Evolutionary conservation across 2,329 filamentous ascomycete species (phyloP).

Genomic region (Cryphonectria japonica): DNA sequence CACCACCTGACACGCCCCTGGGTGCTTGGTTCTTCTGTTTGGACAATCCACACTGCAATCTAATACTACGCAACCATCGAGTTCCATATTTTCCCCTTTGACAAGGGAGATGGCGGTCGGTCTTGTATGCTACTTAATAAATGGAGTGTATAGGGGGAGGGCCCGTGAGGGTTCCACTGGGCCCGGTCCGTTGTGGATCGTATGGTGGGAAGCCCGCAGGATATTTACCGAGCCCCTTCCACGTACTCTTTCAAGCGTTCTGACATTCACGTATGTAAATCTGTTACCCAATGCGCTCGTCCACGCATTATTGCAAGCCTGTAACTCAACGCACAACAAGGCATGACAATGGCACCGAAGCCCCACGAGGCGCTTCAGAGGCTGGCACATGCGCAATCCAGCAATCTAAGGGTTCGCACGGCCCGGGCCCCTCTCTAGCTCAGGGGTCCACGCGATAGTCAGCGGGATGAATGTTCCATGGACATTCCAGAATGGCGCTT

Average conservation of each 20-base stretch:
- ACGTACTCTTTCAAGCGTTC: neutral
- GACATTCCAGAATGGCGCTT: neutral
- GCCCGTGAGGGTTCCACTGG: neutral
- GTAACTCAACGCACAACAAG: neutral
- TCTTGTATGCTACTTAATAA: neutral
- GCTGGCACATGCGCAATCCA: neutral
- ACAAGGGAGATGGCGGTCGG: slow-evolving; percentile 5
- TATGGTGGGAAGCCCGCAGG: neutral
- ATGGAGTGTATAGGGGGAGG: neutral
- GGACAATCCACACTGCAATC: neutral
- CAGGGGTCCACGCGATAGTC: neutral
- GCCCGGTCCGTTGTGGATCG: slow-evolving; percentile 1
- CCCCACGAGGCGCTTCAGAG: neutral
- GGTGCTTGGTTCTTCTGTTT: neutral
- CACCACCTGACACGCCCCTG: neutral
- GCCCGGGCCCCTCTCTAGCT: neutral
- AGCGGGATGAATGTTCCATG: neutral
- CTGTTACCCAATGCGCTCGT: neutral
- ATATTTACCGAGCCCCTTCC: slow-evolving; percentile 4
- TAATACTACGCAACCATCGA: neutral
- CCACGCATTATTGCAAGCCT: neutral
- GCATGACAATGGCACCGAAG: neutral
- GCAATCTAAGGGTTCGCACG: neutral
- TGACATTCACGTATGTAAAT: neutral
- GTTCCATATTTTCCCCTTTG: slow-evolving; percentile 10